Percentiles rank a stretch among this genome's conserved stretches.
Evolutionary conservation across 2,329 filamentous ascomycete genomes (phyloP).

Genomic region (Chaetothyriales sp.): DNA sequence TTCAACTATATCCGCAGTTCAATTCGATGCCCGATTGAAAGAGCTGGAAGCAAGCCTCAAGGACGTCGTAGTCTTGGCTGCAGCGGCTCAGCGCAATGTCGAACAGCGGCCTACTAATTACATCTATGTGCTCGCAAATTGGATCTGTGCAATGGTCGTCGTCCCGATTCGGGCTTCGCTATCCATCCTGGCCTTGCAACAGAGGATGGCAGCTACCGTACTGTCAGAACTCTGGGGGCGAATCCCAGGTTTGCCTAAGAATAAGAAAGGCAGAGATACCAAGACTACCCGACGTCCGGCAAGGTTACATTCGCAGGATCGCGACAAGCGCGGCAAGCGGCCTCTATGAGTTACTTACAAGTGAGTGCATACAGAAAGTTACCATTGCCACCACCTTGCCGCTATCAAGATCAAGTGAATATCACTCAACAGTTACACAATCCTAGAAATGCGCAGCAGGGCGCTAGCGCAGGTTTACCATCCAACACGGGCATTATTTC

Average conservation of each 20-base stretch:
- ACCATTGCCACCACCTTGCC: too few relatives aligned
- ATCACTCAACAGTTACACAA: background rate
- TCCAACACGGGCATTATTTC: background rate
- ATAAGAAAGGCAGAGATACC: constrained; percentile 2
- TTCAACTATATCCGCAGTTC: constrained; percentile 57
- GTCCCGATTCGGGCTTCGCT: constrained; percentile 25
- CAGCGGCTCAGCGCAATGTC: constrained; percentile 42
- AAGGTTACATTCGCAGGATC: constrained; percentile 2
- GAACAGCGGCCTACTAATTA: constrained; percentile 19
- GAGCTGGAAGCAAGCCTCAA: constrained; percentile 57
- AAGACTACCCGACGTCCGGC: constrained; percentile 3
- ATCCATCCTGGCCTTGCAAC: constrained; percentile 23
- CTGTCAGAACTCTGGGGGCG: constrained; percentile 6
- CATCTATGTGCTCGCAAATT: constrained; percentile 23
- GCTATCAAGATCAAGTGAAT: background rate
- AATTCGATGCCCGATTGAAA: constrained; percentile 62
- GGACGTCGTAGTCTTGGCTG: constrained; percentile 69
- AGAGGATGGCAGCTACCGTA: constrained; percentile 13
- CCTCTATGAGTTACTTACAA: background rate
- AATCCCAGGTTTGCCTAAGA: constrained; percentile 4
- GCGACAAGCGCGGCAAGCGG: constrained; percentile 5
- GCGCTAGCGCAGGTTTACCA: background rate
- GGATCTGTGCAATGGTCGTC: constrained; percentile 24
- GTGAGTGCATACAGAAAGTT: too few relatives aligned
- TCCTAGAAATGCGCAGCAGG: background rate